Conservation (phyloP, 371 early-diverging fungal species). For the Mucor racemosus region DNA sequence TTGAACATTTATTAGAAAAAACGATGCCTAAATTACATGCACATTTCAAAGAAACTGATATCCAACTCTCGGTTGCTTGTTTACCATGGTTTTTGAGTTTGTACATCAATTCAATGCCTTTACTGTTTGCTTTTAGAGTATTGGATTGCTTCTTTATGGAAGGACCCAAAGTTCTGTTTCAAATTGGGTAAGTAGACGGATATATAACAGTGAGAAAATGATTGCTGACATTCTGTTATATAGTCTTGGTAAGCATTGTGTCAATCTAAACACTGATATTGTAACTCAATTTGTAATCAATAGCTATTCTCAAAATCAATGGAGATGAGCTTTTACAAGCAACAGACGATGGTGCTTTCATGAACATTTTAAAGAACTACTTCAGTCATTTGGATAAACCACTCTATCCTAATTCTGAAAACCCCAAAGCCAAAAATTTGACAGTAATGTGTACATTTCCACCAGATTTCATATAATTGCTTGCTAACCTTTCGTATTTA, state of each 20-base stretch:
- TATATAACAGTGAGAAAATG: too few species aligned
- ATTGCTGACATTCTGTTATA: not conserved
- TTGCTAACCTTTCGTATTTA: constrained; percentile 9
- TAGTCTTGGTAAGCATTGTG: constrained; percentile 21
- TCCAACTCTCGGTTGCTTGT: constrained; percentile 94
- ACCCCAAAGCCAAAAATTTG: constrained; percentile 62
- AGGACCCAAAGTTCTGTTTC: constrained; percentile 92
- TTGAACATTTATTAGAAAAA: constrained; percentile 84
- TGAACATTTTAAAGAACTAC: constrained; percentile 79
- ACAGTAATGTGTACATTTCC: constrained; percentile 42
- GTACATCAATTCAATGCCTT: constrained; percentile 93
- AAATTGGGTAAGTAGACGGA: constrained; percentile 69
- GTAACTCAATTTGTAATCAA: not conserved
- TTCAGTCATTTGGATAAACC: constrained; percentile 73
- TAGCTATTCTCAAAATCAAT: constrained; percentile 92
- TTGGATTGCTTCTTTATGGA: constrained; percentile 95
- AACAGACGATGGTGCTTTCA: constrained; percentile 91
- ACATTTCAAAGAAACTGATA: constrained; percentile 85
- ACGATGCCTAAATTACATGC: constrained; percentile 79
- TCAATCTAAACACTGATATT: too few species aligned
- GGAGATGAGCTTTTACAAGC: constrained; percentile 85
- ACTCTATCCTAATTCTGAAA: constrained; percentile 61
- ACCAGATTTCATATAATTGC: not conserved
- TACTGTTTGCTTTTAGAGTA: constrained; percentile 85
- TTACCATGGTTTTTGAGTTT: constrained; percentile 96